Evolutionary conservation across 371 early-diverging fungal genomes (phyloP), one percentile per base, ranked within the genome.

Genomic region (Quaeritorhiza haematococci): DNA sequence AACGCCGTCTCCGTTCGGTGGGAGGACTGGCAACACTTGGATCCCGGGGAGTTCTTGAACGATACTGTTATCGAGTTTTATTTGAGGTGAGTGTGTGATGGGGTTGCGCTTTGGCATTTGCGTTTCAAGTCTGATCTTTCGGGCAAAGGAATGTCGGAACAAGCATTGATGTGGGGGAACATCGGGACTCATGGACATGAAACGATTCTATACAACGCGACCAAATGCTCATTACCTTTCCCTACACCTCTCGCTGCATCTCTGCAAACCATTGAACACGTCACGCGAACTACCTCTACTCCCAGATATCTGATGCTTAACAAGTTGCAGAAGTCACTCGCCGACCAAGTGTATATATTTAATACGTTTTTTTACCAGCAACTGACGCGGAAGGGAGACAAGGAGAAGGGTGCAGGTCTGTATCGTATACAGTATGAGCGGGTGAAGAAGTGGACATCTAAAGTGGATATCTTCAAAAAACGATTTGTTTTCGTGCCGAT

Each of bases 61-160:
- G 87, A 87, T 67, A 74, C 76, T n/a, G 61, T 85, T 32, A 79
- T 87, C 33, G 84, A 87, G 60, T 84, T 85, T 49, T 84, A 75
- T 49, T 53, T 85, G 47, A 72, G 70, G 62, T 83, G 48, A 17
- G 54, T 56, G 1, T 28, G 15, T 26, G 48, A 7, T 19, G 10
- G 7, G 51, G 13, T 7, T 17, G 26, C 27, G 26, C n/a, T 10
- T n/a, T 50, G 34, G n/a, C 29, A 26, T 34, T 28, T 8, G 28
- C 19, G 27, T 8, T 34, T 27, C 7, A 34, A 23, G 6, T 6
- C 6, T 50, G 17, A 38, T 19, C 8, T 58, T 8, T 15, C 54
- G 27, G 56, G n/a, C n/a, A n/a, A n/a, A n/a, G n/a, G n/a, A n/a
- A n/a, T n/a, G n/a, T n/a, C n/a, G n/a, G n/a, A n/a, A n/a, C n/a